Evolutionary conservation across 2,329 filamentous ascomycete species (phyloP), one percentile per base, ranked within the genome.

Genomic region (Beauveria brongniartii): DNA sequence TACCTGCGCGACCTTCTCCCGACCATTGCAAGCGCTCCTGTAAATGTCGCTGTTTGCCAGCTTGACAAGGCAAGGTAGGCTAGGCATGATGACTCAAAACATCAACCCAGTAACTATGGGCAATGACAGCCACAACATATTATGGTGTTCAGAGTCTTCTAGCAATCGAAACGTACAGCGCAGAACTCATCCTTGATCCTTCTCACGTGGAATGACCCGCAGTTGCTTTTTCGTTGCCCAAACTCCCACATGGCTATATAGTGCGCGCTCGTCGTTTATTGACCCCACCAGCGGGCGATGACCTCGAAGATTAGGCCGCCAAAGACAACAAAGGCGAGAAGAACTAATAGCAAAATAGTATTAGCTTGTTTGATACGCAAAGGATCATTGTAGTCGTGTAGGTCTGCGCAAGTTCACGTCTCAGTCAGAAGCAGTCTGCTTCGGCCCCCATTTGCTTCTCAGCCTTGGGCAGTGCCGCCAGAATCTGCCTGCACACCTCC

Each of bases 291-390:
- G 67, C 81, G 80, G 48, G 81, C 79, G 63, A 85, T 67, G 59
- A 78, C 73, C 71, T 86, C 83, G 69, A 85, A 84, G 66, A 85
- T 64, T 30, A 86, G 74, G 43, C 84, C 83, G 63, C 84, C 84
- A 64, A 86, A 82, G 67, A 87, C 74, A 68, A 86, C 75, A 70
- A 87, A 87, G 41, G 70, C 83, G 65, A 87, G 81, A 51, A 87
- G 63, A 30, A 68, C 83, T 86, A 55, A 3, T 0, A 57, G 50
- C 37, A 34, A 24, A 28, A 62, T 41, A 64, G 48, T 67, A 51
- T 47, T 46, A 54, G 53, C 43, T 10, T 20, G 20, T 1, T 22
- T 40, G 14, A 14, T n/a, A 3, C 14, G 2, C 18, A 9, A 30
- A 30, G 6, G 14, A 14, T 14, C 16, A 16, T 6, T 43, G 37